Conservation (phyloP, 2,329 filamentous ascomycete species). For the Xylariaceae sp. region DNA sequence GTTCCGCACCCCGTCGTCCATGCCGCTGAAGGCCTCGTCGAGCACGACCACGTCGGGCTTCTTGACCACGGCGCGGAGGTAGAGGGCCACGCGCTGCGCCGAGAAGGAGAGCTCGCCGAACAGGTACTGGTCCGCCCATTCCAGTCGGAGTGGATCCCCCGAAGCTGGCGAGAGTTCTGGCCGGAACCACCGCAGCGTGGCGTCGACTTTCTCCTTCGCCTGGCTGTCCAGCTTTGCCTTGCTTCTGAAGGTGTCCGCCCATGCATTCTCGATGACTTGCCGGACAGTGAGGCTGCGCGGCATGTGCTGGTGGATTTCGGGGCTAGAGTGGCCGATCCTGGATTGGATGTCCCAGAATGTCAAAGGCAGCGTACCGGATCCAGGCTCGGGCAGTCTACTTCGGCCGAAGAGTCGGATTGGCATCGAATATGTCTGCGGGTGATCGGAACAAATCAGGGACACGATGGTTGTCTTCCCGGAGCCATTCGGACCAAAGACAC, state of each 20-base stretch:
- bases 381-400: conserved; percentile 67
- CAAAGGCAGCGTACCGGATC: conserved; percentile 59
- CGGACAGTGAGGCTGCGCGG: conserved; percentile 68
- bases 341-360: conserved; percentile 90
- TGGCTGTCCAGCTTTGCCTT: conserved; percentile 56
- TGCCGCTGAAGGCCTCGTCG: conserved; percentile 82
- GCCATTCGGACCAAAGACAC: conserved; percentile 86
- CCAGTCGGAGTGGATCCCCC: background rate
- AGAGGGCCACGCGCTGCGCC: conserved; percentile 76
- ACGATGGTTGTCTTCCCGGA: conserved; percentile 94
- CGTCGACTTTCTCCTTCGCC: conserved; percentile 55
- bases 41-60: conserved; percentile 74
- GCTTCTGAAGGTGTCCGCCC: conserved; percentile 78
- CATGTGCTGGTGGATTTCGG: conserved; percentile 91
- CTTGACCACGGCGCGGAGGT: conserved; percentile 75
- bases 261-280: conserved; percentile 74
- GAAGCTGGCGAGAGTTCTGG: conserved; percentile 68
- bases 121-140: conserved; percentile 60
- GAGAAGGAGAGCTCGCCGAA: conserved; percentile 75
- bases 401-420: conserved; percentile 82
- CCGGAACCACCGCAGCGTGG: conserved; percentile 69
- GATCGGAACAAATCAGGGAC: conserved; percentile 88
- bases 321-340: conserved; percentile 85
- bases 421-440: conserved; percentile 86
- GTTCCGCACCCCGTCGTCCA: conserved; percentile 74